Evolutionary conservation across 176 grass and related monocot genomes (phyloP).

Genomic region (Eremochloa ophiuroides): DNA sequence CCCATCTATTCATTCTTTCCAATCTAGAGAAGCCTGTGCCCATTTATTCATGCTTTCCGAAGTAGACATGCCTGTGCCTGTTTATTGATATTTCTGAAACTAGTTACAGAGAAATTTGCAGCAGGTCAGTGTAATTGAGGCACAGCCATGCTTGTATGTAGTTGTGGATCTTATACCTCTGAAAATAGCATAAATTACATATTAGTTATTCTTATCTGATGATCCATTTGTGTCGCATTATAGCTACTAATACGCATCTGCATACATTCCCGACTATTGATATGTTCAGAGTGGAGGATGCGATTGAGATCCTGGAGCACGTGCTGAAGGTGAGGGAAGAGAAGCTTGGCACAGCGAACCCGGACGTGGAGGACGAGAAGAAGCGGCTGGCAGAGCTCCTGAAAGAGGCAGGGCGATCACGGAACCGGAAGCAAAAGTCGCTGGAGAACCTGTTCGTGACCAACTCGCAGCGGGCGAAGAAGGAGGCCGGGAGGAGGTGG

Average conservation of each 20-base stretch:
- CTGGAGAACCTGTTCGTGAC: constrained; percentile 68
- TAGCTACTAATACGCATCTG: not conserved
- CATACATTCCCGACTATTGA: not conserved
- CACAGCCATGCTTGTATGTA: not conserved
- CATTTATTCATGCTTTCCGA: not conserved
- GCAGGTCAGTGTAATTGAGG: not conserved
- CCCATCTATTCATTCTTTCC: not conserved
- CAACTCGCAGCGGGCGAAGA: constrained; percentile 55
- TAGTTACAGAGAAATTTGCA: not conserved
- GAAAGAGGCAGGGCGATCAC: constrained; percentile 72
- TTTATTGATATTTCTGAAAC: no score
- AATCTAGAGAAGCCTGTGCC: not conserved
- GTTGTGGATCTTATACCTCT: not conserved
- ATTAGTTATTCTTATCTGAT: not conserved
- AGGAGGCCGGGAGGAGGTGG: constrained; percentile 77
- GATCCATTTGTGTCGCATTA: not conserved
- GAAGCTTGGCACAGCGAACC: constrained; percentile 92
- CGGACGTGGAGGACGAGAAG: constrained; percentile 95
- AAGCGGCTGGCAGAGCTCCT: constrained; percentile 68
- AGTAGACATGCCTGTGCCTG: no score
- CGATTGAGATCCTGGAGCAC: constrained; percentile 91
- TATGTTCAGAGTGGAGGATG: constrained; percentile 77
- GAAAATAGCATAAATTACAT: not conserved
- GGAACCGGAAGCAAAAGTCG: constrained; percentile 85
- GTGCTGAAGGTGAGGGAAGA: constrained; percentile 93